Percentiles rank a stretch among this genome's conserved stretches.
Conservation (phyloP, 2,329 filamentous ascomycete genomes). For the Lasiodiplodia sp. region DNA sequence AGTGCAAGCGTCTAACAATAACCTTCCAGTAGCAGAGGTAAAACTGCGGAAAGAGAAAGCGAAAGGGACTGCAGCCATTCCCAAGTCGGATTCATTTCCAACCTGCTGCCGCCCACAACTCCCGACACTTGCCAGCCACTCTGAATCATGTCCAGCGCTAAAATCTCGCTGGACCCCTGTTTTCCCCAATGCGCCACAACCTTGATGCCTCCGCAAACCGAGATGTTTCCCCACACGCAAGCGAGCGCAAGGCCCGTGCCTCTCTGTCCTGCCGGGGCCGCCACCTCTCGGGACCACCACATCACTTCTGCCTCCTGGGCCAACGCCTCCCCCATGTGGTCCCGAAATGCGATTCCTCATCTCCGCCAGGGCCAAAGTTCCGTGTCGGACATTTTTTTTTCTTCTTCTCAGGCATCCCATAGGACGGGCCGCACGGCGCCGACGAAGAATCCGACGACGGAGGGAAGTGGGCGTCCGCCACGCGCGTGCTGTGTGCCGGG, state of each 20-base stretch:
- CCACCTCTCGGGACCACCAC: constrained; percentile 17
- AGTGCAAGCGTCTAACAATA: not conserved
- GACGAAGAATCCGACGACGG: not conserved
- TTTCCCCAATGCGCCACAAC: not conserved
- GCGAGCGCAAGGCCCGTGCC: not conserved
- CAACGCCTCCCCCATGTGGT: not conserved
- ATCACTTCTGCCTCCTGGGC: not conserved
- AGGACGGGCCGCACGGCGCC: too few species aligned
- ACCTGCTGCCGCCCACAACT: not conserved
- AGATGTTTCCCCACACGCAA: not conserved
- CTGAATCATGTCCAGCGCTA: too few species aligned
- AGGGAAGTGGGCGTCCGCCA: not conserved
- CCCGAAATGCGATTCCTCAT: not conserved
- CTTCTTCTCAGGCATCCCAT: too few species aligned
- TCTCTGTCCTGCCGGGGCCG: not conserved
- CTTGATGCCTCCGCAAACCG: not conserved
- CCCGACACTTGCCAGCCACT: not conserved
- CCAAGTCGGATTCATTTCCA: not conserved
- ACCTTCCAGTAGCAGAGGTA: not conserved
- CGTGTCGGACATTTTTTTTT: too few species aligned
- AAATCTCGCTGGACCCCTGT: not conserved
- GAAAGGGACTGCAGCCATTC: not conserved
- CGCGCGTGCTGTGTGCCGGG: not conserved
- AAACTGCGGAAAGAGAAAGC: not conserved
- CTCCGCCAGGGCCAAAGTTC: too few species aligned